Evolutionary conservation across 495 filamentous ascomycete species (phyloP).

Genomic region (Podospora didyma): DNA sequence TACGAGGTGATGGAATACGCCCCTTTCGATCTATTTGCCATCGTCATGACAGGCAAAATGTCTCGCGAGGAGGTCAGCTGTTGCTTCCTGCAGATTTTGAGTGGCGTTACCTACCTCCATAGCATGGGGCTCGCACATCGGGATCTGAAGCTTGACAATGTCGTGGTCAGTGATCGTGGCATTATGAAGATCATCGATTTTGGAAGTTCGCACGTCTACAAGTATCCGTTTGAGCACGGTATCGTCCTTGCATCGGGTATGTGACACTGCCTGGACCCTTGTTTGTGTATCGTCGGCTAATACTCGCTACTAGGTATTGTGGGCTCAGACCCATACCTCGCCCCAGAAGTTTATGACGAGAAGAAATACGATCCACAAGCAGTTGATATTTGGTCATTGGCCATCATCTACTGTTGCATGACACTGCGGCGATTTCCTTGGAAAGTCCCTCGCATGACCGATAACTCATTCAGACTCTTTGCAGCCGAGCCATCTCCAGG

Average conservation of each 20-base stretch:
- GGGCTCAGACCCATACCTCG: conserved; percentile 94
- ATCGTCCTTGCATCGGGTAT: conserved; percentile 82
- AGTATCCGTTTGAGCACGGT: conserved; percentile 94
- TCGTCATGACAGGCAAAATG: conserved; percentile 99
- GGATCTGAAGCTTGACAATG: conserved; percentile 96
- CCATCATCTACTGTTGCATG: conserved; percentile 99
- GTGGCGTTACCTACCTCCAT: conserved; percentile 95
- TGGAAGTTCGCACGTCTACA: conserved; percentile 93
- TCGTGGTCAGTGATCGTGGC: conserved; percentile 93
- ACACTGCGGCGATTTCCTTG: conserved; percentile 91
- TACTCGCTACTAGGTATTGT: conserved; percentile 69
- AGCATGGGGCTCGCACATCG: conserved; percentile 94
- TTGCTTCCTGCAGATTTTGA: conserved; percentile 90
- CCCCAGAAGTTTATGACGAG: conserved; percentile 94
- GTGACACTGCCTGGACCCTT: no score
- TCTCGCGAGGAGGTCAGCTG: conserved; percentile 84
- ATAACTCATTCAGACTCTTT: conserved; percentile 94
- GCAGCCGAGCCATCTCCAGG: conserved; percentile 65
- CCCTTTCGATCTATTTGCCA: conserved; percentile 95
- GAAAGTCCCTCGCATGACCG: conserved; percentile 88
- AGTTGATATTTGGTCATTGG: conserved; percentile 95
- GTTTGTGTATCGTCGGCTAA: neutral
- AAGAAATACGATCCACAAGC: conserved; percentile 92
- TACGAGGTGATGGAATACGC: conserved; percentile 99
- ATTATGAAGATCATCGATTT: conserved; percentile 99